Base-by-base conservation (phyloP, 768 basidiomycete genomes). In the Psilocybe subaeruginosa region DNA sequence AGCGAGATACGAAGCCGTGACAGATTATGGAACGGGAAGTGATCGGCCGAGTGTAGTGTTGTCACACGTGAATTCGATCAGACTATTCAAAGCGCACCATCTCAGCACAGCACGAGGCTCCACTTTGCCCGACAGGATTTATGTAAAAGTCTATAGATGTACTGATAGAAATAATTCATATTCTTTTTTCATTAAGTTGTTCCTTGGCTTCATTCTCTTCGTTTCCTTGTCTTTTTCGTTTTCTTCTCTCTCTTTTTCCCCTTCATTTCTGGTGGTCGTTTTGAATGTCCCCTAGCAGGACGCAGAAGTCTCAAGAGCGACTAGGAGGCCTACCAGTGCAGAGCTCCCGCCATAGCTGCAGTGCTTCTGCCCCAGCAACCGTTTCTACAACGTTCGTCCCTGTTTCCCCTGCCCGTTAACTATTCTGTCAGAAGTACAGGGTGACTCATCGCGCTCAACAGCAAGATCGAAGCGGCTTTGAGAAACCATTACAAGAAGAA, bases 401-500 rank as follows among this genome's bases (percentile, higher is more conserved):
- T 23, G 1, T 50, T 59, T 17, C 17, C 47, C 59, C 16, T 30
- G 29, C 30, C 1, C n/a, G 35, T 43, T 51, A 62, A 23, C 23
- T 23, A 23, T 23, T 23, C 23, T 23, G 23, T 23, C 45, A 57
- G 19, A 54, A 46, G 43, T 56, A 49, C 39, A 49, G 19, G n/a
- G 14, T 37, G 4, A 53, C 51, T 7, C 3, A 31, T 31, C 30
- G 3, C 6, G 48, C 48, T 46, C 47, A 57, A 46, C 64, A 83
- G 82, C 52, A 78, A 76, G 60, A 70, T 88, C 43, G 82, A 87
- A 66, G 73, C 72, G 27, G 76, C 77, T 31, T 69, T 85, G 69
- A 81, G 76, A 63, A 79, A 73, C 58, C 76, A 77, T 17, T 81
- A 84, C 11, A 75, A 79, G 56, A 82, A 80, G 48, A 80, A 82